phyloP scores from a whole-genome alignment of 257 asterid genomes.

The Solanum bulbocastanum region DNA sequence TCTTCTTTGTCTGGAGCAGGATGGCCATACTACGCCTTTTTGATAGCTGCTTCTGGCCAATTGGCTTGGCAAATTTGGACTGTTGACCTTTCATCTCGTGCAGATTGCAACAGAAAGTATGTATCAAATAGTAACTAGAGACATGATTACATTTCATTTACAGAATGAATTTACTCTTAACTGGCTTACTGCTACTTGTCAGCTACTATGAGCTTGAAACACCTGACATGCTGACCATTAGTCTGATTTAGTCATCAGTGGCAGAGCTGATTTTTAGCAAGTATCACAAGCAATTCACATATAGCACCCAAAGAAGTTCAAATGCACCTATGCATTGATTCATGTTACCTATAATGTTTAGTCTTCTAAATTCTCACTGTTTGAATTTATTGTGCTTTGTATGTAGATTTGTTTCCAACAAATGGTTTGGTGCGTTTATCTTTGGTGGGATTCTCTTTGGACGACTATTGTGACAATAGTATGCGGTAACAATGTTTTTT shows the following conservation, averaged over 20 bases:
- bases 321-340: neutral
- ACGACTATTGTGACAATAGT: conserved; percentile 35
- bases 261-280: neutral
- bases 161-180: neutral
- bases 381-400: neutral
- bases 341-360: neutral
- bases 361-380: neutral
- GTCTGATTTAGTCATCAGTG: neutral
- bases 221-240: neutral
- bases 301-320: neutral
- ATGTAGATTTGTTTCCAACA: conserved; percentile 72
- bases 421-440: conserved; percentile 80
- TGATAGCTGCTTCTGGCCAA: conserved; percentile 57
- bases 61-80: conserved; percentile 79
- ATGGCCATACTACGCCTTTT: conserved; percentile 61
- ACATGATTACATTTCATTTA: neutral
- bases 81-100: conserved; percentile 59
- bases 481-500: neutral
- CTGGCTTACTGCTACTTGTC: neutral
- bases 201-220: neutral
- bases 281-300: neutral
- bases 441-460: conserved; percentile 60
- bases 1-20: conserved; percentile 25
- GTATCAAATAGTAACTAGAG: conserved; percentile 7
- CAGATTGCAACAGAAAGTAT: conserved; percentile 72